Evolutionary conservation across 2,329 filamentous ascomycete species (phyloP), one percentile per base, ranked within the genome.

Genomic region (Gremmenia infestans): DNA sequence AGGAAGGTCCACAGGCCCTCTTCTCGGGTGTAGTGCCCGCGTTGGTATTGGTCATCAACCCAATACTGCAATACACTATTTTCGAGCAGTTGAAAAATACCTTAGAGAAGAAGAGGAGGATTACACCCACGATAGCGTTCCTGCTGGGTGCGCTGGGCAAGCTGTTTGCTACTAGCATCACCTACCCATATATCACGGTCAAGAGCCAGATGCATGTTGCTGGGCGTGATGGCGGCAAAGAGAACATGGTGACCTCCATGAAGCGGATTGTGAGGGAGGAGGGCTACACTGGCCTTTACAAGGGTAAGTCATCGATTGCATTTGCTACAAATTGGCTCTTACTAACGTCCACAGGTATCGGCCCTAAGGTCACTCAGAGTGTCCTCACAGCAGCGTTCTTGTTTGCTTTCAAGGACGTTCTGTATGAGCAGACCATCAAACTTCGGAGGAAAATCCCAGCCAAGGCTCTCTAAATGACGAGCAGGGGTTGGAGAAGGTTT

Each of bases 191-290:
- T 72, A 97, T 99, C 72, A 99, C 94, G 4, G 88, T 99, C 68
- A 99, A 99, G 85, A 96, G 91, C 74, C 85, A 91, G 71, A 96
- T 96, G 85, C 94, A 99, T 72, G 91, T 99, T 59, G 91, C 92
- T 28, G 85, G 81, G 60, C 85, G 84, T 67, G 85, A 85, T 60
- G 81, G 82, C n/a, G 85, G 85, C 61, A 88, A 88, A 74, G 88
- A 95, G 74, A 88, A 87, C 64, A 88, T 97, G 80, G 79, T 86
- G 52, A 81, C 85, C 63, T 89, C 86, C 48, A 81, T 99, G 69
- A 85, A 81, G 69, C 82, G 87, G 58, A 92, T 97, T 58, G 81
- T 97, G 58, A 81, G 77, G 62, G 89, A 97, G 70, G 93, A 97
- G 74, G 94, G 94, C n/a, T 96, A 91, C 70, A 78, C 82, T 54